Evolutionary conservation across 164 flowering plant genomes (phyloP).

Genomic region (Protea cynaroides): DNA sequence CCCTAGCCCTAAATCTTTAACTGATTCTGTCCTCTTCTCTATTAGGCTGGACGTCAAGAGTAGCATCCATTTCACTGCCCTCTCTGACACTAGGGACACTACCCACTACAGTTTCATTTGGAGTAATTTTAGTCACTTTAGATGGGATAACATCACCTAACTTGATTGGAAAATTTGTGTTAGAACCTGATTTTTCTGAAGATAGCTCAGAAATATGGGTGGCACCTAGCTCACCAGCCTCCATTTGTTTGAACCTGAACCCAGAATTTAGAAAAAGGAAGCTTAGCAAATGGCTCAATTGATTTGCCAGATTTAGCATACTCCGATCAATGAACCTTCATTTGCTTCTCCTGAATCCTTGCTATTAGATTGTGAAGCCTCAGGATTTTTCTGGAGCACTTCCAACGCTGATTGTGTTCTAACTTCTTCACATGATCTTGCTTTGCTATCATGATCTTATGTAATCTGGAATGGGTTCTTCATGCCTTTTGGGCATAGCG

Average conservation of each 20-base stretch:
- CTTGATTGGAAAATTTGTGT: constrained; percentile 1
- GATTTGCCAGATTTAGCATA: constrained; percentile 31
- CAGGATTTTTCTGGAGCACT: constrained; percentile 28
- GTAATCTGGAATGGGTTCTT: too few species aligned
- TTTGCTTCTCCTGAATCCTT: constrained; percentile 24
- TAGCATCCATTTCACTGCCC: too few species aligned
- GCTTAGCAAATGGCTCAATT: constrained; percentile 17
- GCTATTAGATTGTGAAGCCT: constrained; percentile 30
- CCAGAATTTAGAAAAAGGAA: constrained; percentile 17
- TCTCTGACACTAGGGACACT: too few species aligned
- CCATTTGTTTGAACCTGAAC: constrained; percentile 11
- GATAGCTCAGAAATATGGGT: constrained; percentile 11
- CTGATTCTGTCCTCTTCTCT: too few species aligned
- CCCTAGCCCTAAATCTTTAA: too few species aligned
- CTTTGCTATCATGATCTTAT: constrained; percentile 40
- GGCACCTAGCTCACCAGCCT: constrained; percentile 6
- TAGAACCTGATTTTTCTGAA: constrained; percentile 8
- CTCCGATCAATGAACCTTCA: constrained; percentile 26
- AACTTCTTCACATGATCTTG: too few species aligned
- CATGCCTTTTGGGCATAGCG: too few species aligned
- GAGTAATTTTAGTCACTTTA: constrained; percentile 6
- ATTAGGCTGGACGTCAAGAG: too few species aligned
- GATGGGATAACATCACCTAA: constrained; percentile 9
- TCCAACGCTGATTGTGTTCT: constrained; percentile 24
- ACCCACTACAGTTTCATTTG: constrained; percentile 3